Percentiles rank a stretch among this genome's conserved stretches.
These are phyloP conservation scores for Ophiostoma novo-ulmi DNA, from an alignment of 2,329 filamentous ascomycete genomes.

Conservation along the genomic window DNA sequence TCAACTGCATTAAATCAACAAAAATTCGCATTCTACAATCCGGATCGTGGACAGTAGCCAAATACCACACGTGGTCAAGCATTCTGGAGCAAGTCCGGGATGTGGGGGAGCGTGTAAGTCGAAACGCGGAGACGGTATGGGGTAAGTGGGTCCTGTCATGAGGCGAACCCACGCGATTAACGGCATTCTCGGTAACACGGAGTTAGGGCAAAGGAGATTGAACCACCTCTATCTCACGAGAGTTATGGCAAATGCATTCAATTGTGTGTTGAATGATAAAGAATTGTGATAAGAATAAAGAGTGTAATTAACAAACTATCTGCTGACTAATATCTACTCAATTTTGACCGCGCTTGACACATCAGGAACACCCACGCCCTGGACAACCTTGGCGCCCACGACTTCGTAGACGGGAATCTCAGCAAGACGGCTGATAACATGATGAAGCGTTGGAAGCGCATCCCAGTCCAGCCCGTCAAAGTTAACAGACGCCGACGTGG, in stretches of 20 bases:
- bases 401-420: conserved; percentile 55
- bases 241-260: too few species aligned
- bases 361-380: conserved; percentile 49
- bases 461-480: conserved; percentile 50
- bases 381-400: conserved; percentile 50
- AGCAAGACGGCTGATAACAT: conserved; percentile 48
- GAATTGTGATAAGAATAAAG: not conserved
- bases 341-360: conserved; percentile 30
- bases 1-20: conserved; percentile 8
- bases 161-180: not conserved
- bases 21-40: too few species aligned
- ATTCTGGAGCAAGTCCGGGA: not conserved
- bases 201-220: not conserved
- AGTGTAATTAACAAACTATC: not conserved
- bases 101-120: conserved; percentile 16
- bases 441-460: conserved; percentile 55
- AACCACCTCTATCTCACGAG: too few species aligned
- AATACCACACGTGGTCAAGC: not conserved
- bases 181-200: not conserved
- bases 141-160: not conserved
- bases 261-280: not conserved
- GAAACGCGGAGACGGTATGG: not conserved
- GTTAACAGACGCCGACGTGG: conserved; percentile 41
- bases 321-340: not conserved
- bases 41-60: not conserved